These are phyloP conservation scores for Sungouiella blattae DNA, from an alignment of 805 yeast genomes.

Conservation along the genomic window DNA sequence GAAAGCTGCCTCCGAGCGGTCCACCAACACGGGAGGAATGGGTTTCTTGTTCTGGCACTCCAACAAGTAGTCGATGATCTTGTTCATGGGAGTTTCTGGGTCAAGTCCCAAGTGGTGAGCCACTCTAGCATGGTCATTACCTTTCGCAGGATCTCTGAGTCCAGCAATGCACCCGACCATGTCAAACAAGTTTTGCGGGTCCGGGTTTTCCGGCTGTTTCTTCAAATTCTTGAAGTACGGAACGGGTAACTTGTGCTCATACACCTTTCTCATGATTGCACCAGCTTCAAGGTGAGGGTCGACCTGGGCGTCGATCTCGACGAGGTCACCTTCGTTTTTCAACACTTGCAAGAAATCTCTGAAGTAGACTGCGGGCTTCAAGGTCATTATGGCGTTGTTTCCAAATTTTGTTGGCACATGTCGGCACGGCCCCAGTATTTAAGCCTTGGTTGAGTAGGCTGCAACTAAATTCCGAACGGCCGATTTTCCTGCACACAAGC, in stretches of 20 bases:
- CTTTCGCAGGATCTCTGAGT: slow-evolving; percentile 11
- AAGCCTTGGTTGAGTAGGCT: no score
- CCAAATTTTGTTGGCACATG: slow-evolving; percentile 1
- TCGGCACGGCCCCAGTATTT: slow-evolving; percentile 1
- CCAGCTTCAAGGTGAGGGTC: slow-evolving; percentile 24
- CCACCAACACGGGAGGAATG: slow-evolving; percentile 14
- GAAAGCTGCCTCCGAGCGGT: slow-evolving; percentile 14
- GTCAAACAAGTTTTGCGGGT: slow-evolving; percentile 11
- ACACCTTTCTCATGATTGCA: slow-evolving; percentile 23
- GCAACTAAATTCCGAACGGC: no score
- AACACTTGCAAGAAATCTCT: slow-evolving; percentile 22
- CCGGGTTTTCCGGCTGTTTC: slow-evolving; percentile 8
- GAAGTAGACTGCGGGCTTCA: slow-evolving; percentile 19
- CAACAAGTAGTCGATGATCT: slow-evolving; percentile 18
- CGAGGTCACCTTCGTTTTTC: slow-evolving; percentile 19
- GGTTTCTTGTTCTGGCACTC: slow-evolving; percentile 13
- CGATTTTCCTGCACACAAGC: no score
- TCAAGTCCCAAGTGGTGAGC: slow-evolving; percentile 21
- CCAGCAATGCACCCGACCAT: slow-evolving; percentile 23
- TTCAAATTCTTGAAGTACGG: slow-evolving; percentile 21
- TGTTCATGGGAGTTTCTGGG: slow-evolving; percentile 16
- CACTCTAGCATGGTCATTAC: slow-evolving; percentile 22
- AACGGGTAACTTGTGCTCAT: slow-evolving; percentile 19
- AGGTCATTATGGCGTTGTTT: neutral
- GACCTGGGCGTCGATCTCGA: slow-evolving; percentile 18